Percentiles rank a stretch among this genome's conserved stretches.
Evolutionary conservation across 192 early-diverging fungal species (phyloP).

Genomic region (Gryganskiella cystojenkinii): DNA sequence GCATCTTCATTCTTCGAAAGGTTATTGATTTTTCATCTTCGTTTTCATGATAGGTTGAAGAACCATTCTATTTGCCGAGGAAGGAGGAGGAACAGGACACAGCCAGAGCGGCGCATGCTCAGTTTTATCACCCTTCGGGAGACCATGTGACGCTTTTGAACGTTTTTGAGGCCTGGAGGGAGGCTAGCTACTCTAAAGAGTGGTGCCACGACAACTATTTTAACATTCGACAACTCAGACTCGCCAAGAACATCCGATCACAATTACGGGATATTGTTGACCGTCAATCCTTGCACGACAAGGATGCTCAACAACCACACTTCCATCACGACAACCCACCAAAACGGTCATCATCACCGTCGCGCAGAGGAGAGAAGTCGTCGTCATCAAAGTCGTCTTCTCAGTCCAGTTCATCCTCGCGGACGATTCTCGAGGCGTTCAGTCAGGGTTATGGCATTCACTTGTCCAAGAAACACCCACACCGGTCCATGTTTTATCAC

Average conservation of each 20-base stretch:
- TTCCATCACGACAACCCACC: slow-evolving; percentile 6
- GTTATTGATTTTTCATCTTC: not conserved
- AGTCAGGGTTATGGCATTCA: slow-evolving; percentile 94
- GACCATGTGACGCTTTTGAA: slow-evolving; percentile 93
- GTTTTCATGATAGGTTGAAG: slow-evolving; percentile 62
- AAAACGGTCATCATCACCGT: slow-evolving; percentile 68
- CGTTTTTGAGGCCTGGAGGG: slow-evolving; percentile 85
- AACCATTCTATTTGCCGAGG: slow-evolving; percentile 87
- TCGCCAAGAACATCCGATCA: slow-evolving; percentile 85
- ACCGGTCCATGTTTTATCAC: slow-evolving; percentile 66
- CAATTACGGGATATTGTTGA: slow-evolving; percentile 93
- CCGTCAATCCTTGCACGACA: slow-evolving; percentile 66
- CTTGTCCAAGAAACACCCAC: slow-evolving; percentile 90
- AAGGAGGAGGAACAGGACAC: slow-evolving; percentile 76
- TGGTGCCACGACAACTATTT: slow-evolving; percentile 96
- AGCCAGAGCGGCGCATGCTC: slow-evolving; percentile 84
- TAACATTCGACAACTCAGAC: slow-evolving; percentile 82
- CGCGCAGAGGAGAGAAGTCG: slow-evolving; percentile 60
- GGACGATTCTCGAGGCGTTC: slow-evolving; percentile 84
- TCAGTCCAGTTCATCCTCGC: slow-evolving; percentile 37
- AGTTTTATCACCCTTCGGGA: slow-evolving; percentile 90
- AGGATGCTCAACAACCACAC: slow-evolving; percentile 8
- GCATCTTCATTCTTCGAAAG: not conserved
- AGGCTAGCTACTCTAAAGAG: slow-evolving; percentile 64
- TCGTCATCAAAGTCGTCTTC: slow-evolving; percentile 7